Percentiles rank a stretch among this genome's conserved stretches.
Conservation (phyloP, 768 basidiomycete genomes). For the Basidioascus undulatus region DNA sequence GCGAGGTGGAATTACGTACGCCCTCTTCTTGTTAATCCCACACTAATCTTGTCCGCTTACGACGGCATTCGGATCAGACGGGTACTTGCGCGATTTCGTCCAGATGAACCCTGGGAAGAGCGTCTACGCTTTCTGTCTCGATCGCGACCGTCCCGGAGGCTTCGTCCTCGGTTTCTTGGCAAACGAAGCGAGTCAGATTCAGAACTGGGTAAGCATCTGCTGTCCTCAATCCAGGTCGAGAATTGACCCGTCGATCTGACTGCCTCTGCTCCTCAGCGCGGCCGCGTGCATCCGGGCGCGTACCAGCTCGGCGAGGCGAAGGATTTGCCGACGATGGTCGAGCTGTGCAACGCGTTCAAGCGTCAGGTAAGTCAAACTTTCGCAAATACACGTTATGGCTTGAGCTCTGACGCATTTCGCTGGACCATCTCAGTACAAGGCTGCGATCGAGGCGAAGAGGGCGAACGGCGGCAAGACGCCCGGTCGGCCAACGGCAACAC, state of each 20-base stretch:
- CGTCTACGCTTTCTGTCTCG: conserved; percentile 69
- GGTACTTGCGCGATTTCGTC: conserved; percentile 68
- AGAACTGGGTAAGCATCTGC: conserved; percentile 51
- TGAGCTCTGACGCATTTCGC: too few species aligned
- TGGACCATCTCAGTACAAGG: too few species aligned
- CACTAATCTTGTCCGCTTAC: neutral
- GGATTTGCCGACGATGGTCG: too few species aligned
- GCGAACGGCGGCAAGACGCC: too few species aligned
- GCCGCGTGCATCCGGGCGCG: conserved; percentile 18
- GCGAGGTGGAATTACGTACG: conserved; percentile 77
- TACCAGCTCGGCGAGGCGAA: conserved; percentile 4
- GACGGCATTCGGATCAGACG: conserved; percentile 26
- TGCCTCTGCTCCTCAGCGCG: conserved; percentile 15
- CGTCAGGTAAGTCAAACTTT: too few species aligned
- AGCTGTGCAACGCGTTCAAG: conserved; percentile 8
- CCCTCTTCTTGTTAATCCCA: conserved; percentile 7
- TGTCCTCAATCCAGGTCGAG: neutral
- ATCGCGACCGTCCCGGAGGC: conserved; percentile 71
- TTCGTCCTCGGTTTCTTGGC: conserved; percentile 83
- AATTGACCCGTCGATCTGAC: neutral
- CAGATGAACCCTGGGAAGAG: conserved; percentile 83
- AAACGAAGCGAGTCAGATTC: conserved; percentile 68
- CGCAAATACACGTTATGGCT: too few species aligned
- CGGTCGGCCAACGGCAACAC: too few species aligned
- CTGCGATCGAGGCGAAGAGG: too few species aligned